A percentile compares a stretch with the other conserved stretches of the same genome.
These are phyloP conservation scores for Sphagnum fallax DNA, from an alignment of 228 moss, liverwort and hornwort species.

Conservation along the genomic window DNA sequence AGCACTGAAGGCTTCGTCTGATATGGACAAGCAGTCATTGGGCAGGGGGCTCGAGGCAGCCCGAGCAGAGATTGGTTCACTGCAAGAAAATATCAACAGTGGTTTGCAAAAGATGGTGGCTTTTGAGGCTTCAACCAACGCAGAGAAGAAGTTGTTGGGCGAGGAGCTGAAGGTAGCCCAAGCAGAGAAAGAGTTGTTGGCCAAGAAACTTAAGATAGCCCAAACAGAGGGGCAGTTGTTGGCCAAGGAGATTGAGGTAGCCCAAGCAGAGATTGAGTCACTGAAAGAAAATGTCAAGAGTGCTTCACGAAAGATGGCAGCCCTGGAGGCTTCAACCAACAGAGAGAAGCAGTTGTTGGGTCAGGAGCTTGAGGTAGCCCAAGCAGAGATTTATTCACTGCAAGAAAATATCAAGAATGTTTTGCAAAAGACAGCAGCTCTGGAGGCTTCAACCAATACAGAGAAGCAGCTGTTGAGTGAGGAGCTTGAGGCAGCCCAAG, in stretches of 20 bases:
- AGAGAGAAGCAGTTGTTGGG: not conserved
- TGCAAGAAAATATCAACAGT: not conserved
- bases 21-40: not conserved
- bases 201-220: too few species aligned
- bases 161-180: not conserved
- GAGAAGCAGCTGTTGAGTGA: not conserved
- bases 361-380: not conserved
- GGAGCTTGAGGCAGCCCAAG: constrained; percentile 4
- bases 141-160: not conserved
- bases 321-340: not conserved
- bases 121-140: too few species aligned
- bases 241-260: too few species aligned
- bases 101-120: too few species aligned
- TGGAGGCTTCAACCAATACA: not conserved
- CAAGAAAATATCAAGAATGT: not conserved
- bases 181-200: too few species aligned
- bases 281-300: too few species aligned
- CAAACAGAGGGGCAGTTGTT: too few species aligned
- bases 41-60: constrained; percentile 2
- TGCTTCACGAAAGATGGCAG: too few species aligned
- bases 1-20: not conserved
- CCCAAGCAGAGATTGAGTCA: too few species aligned
- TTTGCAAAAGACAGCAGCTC: not conserved
- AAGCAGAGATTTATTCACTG: not conserved
- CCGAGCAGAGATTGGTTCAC: not conserved